Evolutionary conservation across 305 asterid genomes (phyloP).

Genomic region (Ilex paraguariensis): DNA sequence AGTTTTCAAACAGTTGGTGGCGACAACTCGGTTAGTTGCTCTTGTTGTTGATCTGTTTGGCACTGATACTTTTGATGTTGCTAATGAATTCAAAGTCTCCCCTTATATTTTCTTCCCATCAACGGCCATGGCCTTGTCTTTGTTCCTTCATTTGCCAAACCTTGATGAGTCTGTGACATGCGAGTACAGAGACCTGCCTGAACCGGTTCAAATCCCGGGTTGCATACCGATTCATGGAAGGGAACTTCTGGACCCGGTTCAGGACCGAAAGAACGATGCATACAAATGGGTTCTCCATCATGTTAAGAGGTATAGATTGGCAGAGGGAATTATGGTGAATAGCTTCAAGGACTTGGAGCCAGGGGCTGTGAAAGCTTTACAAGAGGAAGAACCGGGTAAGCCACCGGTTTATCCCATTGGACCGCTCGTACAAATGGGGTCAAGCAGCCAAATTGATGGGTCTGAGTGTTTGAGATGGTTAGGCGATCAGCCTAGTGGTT

Average conservation of each 20-base stretch:
- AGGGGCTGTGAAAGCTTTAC: constrained; percentile 40
- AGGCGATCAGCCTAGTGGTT: constrained; percentile 61
- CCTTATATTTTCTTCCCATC: constrained; percentile 59
- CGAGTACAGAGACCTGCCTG: constrained; percentile 53
- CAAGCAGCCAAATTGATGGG: constrained; percentile 6
- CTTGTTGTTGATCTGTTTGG: constrained; percentile 75
- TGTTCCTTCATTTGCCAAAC: constrained; percentile 45
- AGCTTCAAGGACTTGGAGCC: constrained; percentile 63
- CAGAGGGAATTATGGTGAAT: constrained; percentile 65
- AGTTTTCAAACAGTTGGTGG: constrained; percentile 24
- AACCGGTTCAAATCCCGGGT: constrained; percentile 62
- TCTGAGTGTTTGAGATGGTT: constrained; percentile 49
- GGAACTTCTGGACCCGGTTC: constrained; percentile 66
- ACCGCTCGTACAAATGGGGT: constrained; percentile 43
- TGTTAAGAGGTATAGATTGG: constrained; percentile 41
- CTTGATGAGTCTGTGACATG: constrained; percentile 36
- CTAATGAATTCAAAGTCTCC: constrained; percentile 41
- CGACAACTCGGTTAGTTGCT: constrained; percentile 31
- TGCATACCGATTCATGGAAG: constrained; percentile 55
- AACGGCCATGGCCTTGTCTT: constrained; percentile 48
- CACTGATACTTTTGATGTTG: constrained; percentile 68
- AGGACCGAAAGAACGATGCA: constrained; percentile 63
- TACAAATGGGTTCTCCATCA: constrained; percentile 58
- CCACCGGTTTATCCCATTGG: constrained; percentile 64
- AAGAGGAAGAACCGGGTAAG: constrained; percentile 16